phyloP scores from a whole-genome alignment of 768 basidiomycete species.

The Cystobasidium onofrii region DNA sequence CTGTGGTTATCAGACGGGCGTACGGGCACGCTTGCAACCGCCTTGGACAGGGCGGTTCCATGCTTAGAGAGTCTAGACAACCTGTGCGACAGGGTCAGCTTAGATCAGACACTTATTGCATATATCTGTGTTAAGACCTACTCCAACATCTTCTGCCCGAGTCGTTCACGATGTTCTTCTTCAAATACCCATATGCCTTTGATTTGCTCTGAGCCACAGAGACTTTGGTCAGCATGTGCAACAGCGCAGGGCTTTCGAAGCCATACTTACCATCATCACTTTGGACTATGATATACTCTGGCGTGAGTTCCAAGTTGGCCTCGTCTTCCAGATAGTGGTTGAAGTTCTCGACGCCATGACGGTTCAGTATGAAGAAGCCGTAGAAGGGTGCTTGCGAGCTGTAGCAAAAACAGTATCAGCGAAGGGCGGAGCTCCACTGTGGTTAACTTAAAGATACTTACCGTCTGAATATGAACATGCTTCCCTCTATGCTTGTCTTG shows the following conservation, averaged over 20 bases:
- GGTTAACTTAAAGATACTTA: no score
- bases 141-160: constrained; percentile 38
- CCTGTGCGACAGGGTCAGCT: no score
- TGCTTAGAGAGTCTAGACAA: constrained; percentile 19
- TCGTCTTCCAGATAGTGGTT: constrained; percentile 38
- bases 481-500: constrained; percentile 40
- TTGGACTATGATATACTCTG: constrained; percentile 39
- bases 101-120: no score
- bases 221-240: no score
- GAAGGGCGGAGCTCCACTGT: no score
- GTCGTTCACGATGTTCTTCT: constrained; percentile 34
- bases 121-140: no score
- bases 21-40: not conserved
- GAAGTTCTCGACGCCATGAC: constrained; percentile 40
- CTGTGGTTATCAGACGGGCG: not conserved
- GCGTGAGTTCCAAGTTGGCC: constrained; percentile 34
- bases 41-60: constrained; percentile 20
- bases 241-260: no score
- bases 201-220: constrained; percentile 33
- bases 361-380: constrained; percentile 41
- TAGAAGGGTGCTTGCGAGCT: constrained; percentile 34
- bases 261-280: constrained; percentile 20
- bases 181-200: constrained; percentile 42
- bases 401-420: no score
- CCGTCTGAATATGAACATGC: constrained; percentile 41